A percentile compares a stretch with the other conserved stretches of the same genome.
Conservation (phyloP, 768 basidiomycete species). For the Calocera viscosa region DNA sequence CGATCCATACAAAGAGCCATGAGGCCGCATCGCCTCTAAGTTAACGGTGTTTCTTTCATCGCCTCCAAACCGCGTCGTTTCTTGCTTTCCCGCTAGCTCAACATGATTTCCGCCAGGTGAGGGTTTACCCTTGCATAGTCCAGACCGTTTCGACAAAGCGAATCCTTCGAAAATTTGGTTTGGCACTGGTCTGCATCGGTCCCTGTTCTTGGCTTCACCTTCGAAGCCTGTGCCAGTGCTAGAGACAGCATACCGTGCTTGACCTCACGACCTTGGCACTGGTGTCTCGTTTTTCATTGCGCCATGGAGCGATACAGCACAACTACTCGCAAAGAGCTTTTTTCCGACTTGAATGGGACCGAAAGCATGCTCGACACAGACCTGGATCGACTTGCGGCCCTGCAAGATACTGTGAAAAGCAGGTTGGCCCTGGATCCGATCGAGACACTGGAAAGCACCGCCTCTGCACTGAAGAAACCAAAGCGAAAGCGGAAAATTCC, state of each 20-base stretch:
- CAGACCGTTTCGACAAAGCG: too few species aligned
- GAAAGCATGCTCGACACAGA: background rate
- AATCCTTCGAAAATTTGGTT: too few species aligned
- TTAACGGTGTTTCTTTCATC: background rate
- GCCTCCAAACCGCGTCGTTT: background rate
- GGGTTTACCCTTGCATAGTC: background rate
- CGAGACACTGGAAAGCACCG: background rate
- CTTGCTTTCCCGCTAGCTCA: background rate
- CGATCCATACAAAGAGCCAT: background rate
- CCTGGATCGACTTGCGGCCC: background rate
- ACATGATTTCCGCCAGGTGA: background rate
- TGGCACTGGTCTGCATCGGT: too few species aligned
- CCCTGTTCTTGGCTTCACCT: too few species aligned
- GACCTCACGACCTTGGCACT: background rate
- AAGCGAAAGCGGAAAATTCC: background rate
- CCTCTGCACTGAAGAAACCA: background rate
- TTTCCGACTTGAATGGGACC: background rate
- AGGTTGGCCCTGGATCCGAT: background rate
- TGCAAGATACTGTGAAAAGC: background rate
- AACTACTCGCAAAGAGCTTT: background rate
- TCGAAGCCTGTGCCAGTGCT: too few species aligned
- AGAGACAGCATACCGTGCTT: too few species aligned
- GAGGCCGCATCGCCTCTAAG: constrained; percentile 6
- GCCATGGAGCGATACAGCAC: background rate
- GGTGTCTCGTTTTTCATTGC: background rate